These are phyloP conservation scores for Gyrodon tennesseensis DNA, from an alignment of 1,284 basidiomycete genomes.

Conservation along the genomic window DNA sequence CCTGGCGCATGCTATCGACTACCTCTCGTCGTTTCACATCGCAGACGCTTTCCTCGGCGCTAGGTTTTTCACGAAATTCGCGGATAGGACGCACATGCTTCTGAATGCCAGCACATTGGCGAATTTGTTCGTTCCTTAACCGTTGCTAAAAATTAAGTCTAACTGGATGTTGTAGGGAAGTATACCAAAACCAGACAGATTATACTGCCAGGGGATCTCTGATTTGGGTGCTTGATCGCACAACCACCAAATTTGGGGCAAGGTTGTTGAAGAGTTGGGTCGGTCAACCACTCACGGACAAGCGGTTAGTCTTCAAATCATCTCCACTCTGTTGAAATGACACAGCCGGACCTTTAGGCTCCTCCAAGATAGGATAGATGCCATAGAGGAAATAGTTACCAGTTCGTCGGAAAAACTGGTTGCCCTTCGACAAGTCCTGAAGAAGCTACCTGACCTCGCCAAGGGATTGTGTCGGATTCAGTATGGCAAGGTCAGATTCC, in stretches of 20 bases:
- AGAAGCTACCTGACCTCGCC: conserved; percentile 83
- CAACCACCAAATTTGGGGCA: conserved; percentile 86
- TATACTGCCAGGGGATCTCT: conserved; percentile 74
- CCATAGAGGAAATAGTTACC: conserved; percentile 76
- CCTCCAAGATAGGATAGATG: conserved; percentile 75
- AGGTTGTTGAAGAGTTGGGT: conserved; percentile 86
- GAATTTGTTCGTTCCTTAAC: conserved; percentile 60
- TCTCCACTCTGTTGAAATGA: conserved; percentile 11
- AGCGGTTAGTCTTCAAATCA: conserved; percentile 51
- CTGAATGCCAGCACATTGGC: conserved; percentile 84
- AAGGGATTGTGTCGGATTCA: conserved; percentile 87
- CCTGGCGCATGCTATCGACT: conserved; percentile 73
- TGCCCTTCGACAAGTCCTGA: conserved; percentile 69
- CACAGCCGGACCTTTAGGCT: conserved; percentile 49
- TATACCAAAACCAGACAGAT: conserved; percentile 90
- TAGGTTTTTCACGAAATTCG: conserved; percentile 77
- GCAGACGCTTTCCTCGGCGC: conserved; percentile 74
- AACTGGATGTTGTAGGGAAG: conserved; percentile 57
- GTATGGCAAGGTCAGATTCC: conserved; percentile 74
- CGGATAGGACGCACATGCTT: conserved; percentile 81
- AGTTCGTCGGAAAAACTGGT: conserved; percentile 61
- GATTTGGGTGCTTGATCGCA: conserved; percentile 84
- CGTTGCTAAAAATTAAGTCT: conserved; percentile 13
- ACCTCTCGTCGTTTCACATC: conserved; percentile 76
- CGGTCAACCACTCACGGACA: conserved; percentile 78